These are phyloP conservation scores for Ceraceosorus bombacis DNA, from an alignment of 1,284 basidiomycete species.

Conservation along the genomic window DNA sequence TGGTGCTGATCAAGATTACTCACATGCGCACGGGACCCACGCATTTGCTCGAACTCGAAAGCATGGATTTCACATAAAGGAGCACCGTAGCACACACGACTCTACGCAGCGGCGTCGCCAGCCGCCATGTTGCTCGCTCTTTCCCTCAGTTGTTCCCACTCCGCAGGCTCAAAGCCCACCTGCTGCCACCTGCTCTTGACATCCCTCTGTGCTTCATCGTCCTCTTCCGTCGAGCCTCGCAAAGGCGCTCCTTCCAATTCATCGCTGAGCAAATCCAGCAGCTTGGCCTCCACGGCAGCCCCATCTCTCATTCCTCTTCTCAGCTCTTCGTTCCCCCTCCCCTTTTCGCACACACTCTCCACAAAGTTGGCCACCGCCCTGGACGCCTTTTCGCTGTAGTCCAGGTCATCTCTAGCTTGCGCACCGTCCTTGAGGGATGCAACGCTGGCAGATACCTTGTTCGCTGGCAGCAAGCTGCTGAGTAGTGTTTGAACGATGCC, in stretches of 20 bases:
- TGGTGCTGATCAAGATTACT: no score
- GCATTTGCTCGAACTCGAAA: no score
- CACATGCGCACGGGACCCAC: no score
- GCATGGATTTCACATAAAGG: no score
- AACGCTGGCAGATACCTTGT: slow-evolving; percentile 3
- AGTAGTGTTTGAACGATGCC: slow-evolving; percentile 36
- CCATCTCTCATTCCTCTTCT: background rate
- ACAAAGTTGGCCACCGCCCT: slow-evolving; percentile 53
- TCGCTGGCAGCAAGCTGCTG: slow-evolving; percentile 30
- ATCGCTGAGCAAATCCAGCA: background rate
- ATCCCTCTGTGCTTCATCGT: background rate
- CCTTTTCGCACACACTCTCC: slow-evolving; percentile 3
- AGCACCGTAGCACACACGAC: no score
- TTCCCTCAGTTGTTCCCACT: slow-evolving; percentile 2
- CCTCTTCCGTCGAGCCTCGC: no score
- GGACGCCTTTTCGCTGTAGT: slow-evolving; percentile 73
- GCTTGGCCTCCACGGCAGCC: background rate
- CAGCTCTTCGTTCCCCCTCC: background rate
- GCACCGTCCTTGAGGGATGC: slow-evolving; percentile 61
- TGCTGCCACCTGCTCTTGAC: slow-evolving; percentile 9
- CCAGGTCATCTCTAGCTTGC: slow-evolving; percentile 58
- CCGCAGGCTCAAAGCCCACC: slow-evolving; percentile 7
- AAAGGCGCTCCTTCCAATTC: slow-evolving; percentile 2
- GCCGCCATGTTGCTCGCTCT: background rate
- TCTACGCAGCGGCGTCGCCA: background rate